phyloP scores from a whole-genome alignment of 768 basidiomycete species.

The Mycena haematopus region DNA sequence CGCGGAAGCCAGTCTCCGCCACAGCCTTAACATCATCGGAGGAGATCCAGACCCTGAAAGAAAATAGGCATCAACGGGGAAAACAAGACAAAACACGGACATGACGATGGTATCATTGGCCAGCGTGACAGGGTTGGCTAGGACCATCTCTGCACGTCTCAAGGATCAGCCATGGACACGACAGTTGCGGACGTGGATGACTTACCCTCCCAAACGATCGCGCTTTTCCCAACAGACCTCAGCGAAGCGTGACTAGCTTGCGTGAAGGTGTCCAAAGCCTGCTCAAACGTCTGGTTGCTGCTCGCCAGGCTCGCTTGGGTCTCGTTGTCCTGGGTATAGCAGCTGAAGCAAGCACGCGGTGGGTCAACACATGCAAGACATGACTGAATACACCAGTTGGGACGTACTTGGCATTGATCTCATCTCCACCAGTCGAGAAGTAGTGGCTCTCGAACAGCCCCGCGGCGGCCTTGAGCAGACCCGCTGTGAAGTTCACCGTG shows the following conservation, averaged over 20 bases:
- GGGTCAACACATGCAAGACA: neutral
- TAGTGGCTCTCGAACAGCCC: constrained; percentile 46
- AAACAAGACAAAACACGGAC: constrained; percentile 30
- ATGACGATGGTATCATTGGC: constrained; percentile 50
- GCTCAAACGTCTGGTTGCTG: constrained; percentile 48
- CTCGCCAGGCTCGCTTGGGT: constrained; percentile 48
- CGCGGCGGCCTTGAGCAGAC: constrained; percentile 49
- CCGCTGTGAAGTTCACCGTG: constrained; percentile 50
- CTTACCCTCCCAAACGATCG: constrained; percentile 66
- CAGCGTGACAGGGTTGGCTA: constrained; percentile 47
- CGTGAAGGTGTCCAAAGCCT: constrained; percentile 57
- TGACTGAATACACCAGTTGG: neutral
- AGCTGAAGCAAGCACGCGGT: constrained; percentile 6
- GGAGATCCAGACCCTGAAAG: constrained; percentile 54
- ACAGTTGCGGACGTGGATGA: neutral
- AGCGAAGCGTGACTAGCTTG: constrained; percentile 52
- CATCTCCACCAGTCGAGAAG: constrained; percentile 70
- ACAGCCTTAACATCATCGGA: constrained; percentile 47
- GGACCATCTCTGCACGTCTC: constrained; percentile 53
- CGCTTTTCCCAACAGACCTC: constrained; percentile 52
- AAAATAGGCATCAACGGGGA: neutral
- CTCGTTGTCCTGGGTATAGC: constrained; percentile 54
- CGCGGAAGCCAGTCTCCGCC: constrained; percentile 44
- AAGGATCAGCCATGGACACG: neutral
- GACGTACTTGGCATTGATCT: constrained; percentile 52